Evolutionary conservation across 352 stramenopile species (phyloP).

Genomic region (Phytophthora brassicae): DNA sequence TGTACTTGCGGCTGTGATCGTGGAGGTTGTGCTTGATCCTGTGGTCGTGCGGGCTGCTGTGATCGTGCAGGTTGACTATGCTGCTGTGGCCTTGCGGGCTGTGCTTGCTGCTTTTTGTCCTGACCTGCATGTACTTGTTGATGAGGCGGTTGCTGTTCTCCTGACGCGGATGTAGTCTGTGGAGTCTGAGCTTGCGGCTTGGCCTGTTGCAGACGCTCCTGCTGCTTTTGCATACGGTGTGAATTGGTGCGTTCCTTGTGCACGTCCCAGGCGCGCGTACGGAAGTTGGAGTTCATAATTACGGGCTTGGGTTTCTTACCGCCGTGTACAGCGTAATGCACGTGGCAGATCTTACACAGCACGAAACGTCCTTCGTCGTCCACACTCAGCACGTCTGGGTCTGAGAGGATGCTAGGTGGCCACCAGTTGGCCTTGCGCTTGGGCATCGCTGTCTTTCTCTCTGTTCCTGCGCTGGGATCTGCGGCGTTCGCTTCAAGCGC

Average conservation of each 20-base stretch:
- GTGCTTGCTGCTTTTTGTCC: neutral
- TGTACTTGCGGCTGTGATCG: conserved; percentile 7
- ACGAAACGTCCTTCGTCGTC: conserved; percentile 79
- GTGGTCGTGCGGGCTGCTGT: conserved; percentile 36
- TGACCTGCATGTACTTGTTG: conserved; percentile 1
- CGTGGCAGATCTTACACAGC: conserved; percentile 82
- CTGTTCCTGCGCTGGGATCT: too few species aligned
- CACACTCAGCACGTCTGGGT: conserved; percentile 76
- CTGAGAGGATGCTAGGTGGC: conserved; percentile 63
- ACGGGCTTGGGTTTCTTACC: conserved; percentile 82
- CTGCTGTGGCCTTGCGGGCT: neutral
- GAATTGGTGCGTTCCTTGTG: conserved; percentile 84
- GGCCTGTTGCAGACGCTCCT: conserved; percentile 34
- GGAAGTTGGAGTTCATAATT: conserved; percentile 85
- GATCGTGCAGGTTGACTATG: neutral
- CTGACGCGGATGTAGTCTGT: conserved; percentile 3
- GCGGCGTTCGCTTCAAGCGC: conserved; percentile 2
- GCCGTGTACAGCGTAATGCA: conserved; percentile 79
- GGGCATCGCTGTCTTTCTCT: conserved; percentile 38
- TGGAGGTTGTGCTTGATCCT: too few species aligned
- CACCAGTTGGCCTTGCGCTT: conserved; percentile 82
- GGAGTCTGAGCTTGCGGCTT: conserved; percentile 24
- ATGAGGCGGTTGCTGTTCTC: neutral
- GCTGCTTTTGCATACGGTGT: conserved; percentile 70
- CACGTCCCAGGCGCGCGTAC: conserved; percentile 76